Conservation (phyloP, 345 rosid species). For the Citrus mangshanensis region DNA sequence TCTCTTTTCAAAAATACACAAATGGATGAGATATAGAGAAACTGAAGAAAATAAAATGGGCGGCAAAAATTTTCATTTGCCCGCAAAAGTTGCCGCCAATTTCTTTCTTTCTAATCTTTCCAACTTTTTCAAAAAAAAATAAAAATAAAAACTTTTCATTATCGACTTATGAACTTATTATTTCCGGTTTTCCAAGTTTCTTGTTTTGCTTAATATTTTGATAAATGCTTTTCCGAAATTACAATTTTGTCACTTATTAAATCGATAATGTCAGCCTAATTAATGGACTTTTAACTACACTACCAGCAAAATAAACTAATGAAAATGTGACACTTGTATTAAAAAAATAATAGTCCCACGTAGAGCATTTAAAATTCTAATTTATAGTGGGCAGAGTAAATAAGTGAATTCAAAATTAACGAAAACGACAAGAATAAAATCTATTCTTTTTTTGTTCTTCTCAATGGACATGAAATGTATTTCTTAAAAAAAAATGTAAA, state of each 20-base stretch:
- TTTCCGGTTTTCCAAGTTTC: not conserved
- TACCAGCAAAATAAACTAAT: too few relatives aligned
- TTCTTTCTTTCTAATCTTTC: not conserved
- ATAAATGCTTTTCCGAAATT: not conserved
- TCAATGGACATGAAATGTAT: too few relatives aligned
- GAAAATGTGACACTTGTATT: not conserved
- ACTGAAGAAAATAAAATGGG: not conserved
- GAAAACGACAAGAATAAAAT: too few relatives aligned
- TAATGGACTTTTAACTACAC: not conserved
- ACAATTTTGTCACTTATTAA: not conserved
- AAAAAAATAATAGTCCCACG: too few relatives aligned
- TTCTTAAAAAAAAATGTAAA: too few relatives aligned
- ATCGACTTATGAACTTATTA: not conserved
- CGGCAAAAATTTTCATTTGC: not conserved
- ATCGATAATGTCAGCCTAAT: not conserved
- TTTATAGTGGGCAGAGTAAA: too few relatives aligned
- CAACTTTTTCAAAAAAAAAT: not conserved
- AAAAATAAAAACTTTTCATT: not conserved
- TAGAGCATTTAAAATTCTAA: too few relatives aligned
- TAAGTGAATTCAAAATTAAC: too few relatives aligned
- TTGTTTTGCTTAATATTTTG: not conserved
- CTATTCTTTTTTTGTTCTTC: too few relatives aligned
- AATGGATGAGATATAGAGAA: not conserved
- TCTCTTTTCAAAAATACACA: too few relatives aligned
- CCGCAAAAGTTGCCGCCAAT: constrained; percentile 6